phyloP scores from a whole-genome alignment of 495 filamentous ascomycete genomes.

The Trichocladium antarcticum region DNA sequence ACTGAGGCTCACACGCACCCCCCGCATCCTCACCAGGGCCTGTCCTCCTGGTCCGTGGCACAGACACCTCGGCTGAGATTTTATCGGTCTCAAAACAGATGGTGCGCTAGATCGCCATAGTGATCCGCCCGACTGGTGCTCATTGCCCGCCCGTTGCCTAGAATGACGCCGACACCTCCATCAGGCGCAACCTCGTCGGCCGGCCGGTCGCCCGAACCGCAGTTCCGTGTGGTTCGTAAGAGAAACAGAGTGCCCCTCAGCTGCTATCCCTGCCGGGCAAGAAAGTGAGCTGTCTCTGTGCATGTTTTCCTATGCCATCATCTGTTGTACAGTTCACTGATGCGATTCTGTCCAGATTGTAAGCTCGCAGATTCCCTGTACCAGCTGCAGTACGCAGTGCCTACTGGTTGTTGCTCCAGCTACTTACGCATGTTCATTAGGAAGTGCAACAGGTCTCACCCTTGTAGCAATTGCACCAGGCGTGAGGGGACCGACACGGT shows the following conservation, averaged over 20 bases:
- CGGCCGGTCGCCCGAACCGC: constrained; percentile 69
- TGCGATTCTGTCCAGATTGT: constrained; percentile 25
- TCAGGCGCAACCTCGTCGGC: constrained; percentile 69
- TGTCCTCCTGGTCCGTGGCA: no score
- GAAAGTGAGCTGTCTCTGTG: constrained; percentile 60
- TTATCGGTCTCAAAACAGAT: no score
- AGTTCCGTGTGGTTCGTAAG: constrained; percentile 84
- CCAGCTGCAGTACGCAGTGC: no score
- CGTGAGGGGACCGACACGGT: constrained; percentile 58
- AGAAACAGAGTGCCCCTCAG: constrained; percentile 90
- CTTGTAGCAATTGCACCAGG: constrained; percentile 94
- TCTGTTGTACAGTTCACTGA: constrained; percentile 13
- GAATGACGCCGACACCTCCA: constrained; percentile 85
- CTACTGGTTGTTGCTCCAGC: not conserved
- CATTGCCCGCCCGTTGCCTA: not conserved
- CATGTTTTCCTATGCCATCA: constrained; percentile 7
- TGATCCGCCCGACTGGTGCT: not conserved
- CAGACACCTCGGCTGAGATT: no score
- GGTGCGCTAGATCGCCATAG: no score
- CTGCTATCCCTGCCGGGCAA: constrained; percentile 83
- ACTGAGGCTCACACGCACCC: no score
- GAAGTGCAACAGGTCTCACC: constrained; percentile 88
- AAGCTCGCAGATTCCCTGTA: not conserved
- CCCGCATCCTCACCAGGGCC: no score
- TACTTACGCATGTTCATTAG: constrained; percentile 8